Evolutionary conservation across 768 basidiomycete genomes (phyloP), one percentile per base, ranked within the genome.

Genomic region (Lepiota brunneoincarnata): DNA sequence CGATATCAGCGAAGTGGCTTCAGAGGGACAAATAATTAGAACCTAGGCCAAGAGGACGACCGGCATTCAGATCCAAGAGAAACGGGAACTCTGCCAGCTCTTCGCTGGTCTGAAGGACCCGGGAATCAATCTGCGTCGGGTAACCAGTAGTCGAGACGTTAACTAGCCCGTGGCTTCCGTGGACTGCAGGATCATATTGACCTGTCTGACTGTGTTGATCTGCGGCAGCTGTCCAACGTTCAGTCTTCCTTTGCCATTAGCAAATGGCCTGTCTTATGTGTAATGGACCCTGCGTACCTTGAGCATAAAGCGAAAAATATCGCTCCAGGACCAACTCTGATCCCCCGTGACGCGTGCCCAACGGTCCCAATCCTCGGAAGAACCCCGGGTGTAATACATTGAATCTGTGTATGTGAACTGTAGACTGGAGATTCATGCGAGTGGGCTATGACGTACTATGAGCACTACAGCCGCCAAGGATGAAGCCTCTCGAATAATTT

Each of bases 291-390:
- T 6, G 31, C 6, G 12, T 41, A 67, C 71, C 64, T 67, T 70
- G 1, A 47, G 34, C 38, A 67, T 58, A 46, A 68, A 69, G 39
- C 58, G 60, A n/a, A 66, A 58, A 14, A 74, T 52, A 7, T 58
- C 60, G 6, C 59, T 49, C 70, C 70, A 72, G 3, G 62, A 61
- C 84, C 84, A 86, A 9, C 71, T 70, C 6, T 68, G 52, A 28
- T 82, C 79, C 4, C 75, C 79, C 7, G 72, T 65, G 14, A 78
- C 63, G 1, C 59, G 35, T 0, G 78, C 80, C 66, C 76, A 81
- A 52, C 80, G 75, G 57, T 85, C 76, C 54, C 75, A 86, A 57
- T 84, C 82, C 5, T 72, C 72, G 3, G 46, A 54, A 4, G 68
- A 62, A 12, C 72, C 72, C 4, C 67, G 64, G 9, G 70, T 69